phyloP scores from a whole-genome alignment of 495 filamentous ascomycete genomes.

The Neurospora sp. region DNA sequence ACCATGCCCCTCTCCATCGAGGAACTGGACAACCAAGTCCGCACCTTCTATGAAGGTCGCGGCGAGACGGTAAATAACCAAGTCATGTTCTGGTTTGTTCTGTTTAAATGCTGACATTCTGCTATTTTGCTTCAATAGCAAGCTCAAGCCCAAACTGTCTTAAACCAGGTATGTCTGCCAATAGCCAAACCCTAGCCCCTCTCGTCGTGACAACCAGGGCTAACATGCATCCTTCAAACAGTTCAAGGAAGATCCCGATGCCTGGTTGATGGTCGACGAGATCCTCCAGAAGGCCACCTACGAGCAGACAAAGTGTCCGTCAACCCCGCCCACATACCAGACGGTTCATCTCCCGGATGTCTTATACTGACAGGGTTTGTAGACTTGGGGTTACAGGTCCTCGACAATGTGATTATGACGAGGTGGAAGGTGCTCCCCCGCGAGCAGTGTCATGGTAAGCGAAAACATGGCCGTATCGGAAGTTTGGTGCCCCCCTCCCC shows the following conservation, averaged over 20 bases:
- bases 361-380: constrained; percentile 33
- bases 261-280: constrained; percentile 93
- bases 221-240: constrained; percentile 26
- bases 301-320: constrained; percentile 90
- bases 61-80: constrained; percentile 67
- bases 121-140: constrained; percentile 49
- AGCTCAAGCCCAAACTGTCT: constrained; percentile 88
- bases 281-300: constrained; percentile 85
- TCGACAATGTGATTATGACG: constrained; percentile 97
- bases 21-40: constrained; percentile 93
- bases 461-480: neutral
- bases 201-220: constrained; percentile 13
- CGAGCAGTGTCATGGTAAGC: constrained; percentile 81
- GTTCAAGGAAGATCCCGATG: constrained; percentile 98
- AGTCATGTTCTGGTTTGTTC: neutral
- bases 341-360: neutral
- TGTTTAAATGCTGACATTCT: constrained; percentile 13
- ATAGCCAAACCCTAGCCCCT: neutral
- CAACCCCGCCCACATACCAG: constrained; percentile 1
- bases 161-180: constrained; percentile 71
- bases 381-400: constrained; percentile 92
- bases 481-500: neutral
- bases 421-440: constrained; percentile 95
- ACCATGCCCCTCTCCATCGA: constrained; percentile 57
- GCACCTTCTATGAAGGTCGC: constrained; percentile 91